phyloP scores from a whole-genome alignment of 805 yeast species.

The Candida ficus region DNA sequence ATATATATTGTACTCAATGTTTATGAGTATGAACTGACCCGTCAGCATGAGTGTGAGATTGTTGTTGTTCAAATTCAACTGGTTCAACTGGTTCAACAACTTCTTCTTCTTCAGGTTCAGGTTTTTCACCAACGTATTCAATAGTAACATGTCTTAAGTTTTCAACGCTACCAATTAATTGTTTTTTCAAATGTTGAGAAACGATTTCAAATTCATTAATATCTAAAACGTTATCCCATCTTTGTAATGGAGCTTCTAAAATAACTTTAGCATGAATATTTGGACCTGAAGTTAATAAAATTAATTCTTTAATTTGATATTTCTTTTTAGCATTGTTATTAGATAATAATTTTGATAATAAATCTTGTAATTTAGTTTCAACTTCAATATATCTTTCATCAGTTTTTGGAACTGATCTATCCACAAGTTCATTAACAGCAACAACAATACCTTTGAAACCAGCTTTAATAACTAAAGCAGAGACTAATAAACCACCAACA shows the following conservation, averaged over 20 bases:
- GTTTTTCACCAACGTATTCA: constrained; percentile 33
- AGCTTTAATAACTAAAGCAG: constrained; percentile 75
- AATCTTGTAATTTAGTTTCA: constrained; percentile 33
- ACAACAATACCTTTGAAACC: constrained; percentile 70
- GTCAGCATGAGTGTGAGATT: constrained; percentile 23
- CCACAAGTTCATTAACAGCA: constrained; percentile 74
- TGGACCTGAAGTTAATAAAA: constrained; percentile 55
- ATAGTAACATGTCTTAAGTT: constrained; percentile 39
- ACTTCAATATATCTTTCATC: constrained; percentile 46
- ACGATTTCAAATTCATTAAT: constrained; percentile 39
- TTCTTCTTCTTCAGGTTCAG: constrained; percentile 24
- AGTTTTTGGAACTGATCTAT: constrained; percentile 51
- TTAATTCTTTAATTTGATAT: constrained; percentile 35
- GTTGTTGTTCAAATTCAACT: constrained; percentile 9
- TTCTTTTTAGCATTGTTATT: constrained; percentile 37
- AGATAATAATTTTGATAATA: constrained; percentile 30
- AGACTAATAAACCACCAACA: constrained; percentile 85
- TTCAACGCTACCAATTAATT: constrained; percentile 34
- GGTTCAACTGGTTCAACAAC: constrained; percentile 9
- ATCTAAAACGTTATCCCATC: constrained; percentile 39
- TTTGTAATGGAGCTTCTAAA: constrained; percentile 37
- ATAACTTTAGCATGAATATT: constrained; percentile 35
- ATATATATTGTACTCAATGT: constrained; percentile 12
- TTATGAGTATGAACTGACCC: constrained; percentile 24
- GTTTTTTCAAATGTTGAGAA: constrained; percentile 29